phyloP scores from a whole-genome alignment of 345 rosid species.

The Physaria fendleri region DNA sequence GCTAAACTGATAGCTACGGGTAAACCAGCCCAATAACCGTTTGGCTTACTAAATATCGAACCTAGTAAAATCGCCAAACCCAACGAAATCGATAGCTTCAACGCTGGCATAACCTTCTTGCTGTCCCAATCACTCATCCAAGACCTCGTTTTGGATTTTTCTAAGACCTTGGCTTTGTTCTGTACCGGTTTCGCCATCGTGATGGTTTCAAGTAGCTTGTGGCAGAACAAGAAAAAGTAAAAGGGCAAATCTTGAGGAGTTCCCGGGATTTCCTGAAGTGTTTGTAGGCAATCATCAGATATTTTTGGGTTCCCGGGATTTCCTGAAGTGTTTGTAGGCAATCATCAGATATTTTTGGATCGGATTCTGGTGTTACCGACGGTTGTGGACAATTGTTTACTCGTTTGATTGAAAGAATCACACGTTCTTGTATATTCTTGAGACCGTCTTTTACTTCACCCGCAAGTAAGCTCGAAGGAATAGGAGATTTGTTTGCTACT shows the following conservation, averaged over 20 bases:
- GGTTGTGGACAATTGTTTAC: constrained; percentile 34
- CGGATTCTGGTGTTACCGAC: constrained; percentile 49
- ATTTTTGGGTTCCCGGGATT: constrained; percentile 39
- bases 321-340: constrained; percentile 43
- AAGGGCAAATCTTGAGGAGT: constrained; percentile 48
- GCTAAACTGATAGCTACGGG: constrained; percentile 67
- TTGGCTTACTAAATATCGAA: constrained; percentile 53
- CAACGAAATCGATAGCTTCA: constrained; percentile 59
- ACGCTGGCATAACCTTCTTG: constrained; percentile 46
- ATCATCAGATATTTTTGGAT: constrained; percentile 28
- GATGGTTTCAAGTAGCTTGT: constrained; percentile 46
- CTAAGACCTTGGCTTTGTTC: constrained; percentile 7
- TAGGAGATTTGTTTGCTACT: constrained; percentile 32
- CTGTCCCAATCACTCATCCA: constrained; percentile 25
- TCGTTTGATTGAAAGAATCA: constrained; percentile 34
- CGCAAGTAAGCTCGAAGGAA: constrained; percentile 31
- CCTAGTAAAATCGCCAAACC: constrained; percentile 69
- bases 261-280: constrained; percentile 42
- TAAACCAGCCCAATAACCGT: constrained; percentile 82
- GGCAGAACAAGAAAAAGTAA: constrained; percentile 75
- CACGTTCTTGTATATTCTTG: constrained; percentile 39
- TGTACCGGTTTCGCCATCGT: constrained; percentile 29
- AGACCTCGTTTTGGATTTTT: not conserved
- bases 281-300: constrained; percentile 36
- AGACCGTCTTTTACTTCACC: constrained; percentile 39